Base-by-base conservation (phyloP, 768 basidiomycete species). In the Russula abietina region DNA sequence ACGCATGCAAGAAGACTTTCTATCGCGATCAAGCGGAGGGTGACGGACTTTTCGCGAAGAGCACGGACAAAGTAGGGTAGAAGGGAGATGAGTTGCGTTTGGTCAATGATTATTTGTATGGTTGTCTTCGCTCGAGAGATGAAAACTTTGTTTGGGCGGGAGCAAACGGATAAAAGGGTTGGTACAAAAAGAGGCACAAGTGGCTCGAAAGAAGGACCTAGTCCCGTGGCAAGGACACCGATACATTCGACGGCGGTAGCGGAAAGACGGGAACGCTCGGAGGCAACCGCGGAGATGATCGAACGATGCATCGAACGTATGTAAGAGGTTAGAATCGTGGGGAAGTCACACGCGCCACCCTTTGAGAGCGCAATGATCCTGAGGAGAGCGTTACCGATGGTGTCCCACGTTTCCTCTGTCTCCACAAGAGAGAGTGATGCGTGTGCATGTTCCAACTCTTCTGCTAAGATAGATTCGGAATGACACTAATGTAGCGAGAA, bases 391-490 rank as follows among this genome's bases (percentile, higher is more conserved):
- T 80, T 76, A 2, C 80, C 72, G 52, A 92, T 88, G 19, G 73
- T 76, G 60, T 91, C 88, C 91, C 91, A 93, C 16, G 83, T 83
- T 32, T 93, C 89, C 71, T 93, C 91, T 3, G 87, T 83, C 72
- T 93, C 91, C 38, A 78, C 69, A 16, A 82, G 75, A 58, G 75
- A 69, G 22, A 82, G 64, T 26, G 75, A 70, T 66, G 75, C 71
- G 60, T 78, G 78, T 24, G 82, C 67, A 43, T 73, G 26, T 12
- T 55, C 64, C 58, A 66, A 53, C n/a, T 68, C 55, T 24, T 58
- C 55, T 16, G 60, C 48, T 38, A 69, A 30, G 16, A 17, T 43
- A 30, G 55, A 55, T 36, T 60, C 65, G 16, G 68, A 69, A 56
- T 69, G 59, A 48, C 68, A 69, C 68, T 69, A 26, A 16, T 2